Conservation (phyloP, 306 rosid species). For the apple (Malus domestica) region DNA sequence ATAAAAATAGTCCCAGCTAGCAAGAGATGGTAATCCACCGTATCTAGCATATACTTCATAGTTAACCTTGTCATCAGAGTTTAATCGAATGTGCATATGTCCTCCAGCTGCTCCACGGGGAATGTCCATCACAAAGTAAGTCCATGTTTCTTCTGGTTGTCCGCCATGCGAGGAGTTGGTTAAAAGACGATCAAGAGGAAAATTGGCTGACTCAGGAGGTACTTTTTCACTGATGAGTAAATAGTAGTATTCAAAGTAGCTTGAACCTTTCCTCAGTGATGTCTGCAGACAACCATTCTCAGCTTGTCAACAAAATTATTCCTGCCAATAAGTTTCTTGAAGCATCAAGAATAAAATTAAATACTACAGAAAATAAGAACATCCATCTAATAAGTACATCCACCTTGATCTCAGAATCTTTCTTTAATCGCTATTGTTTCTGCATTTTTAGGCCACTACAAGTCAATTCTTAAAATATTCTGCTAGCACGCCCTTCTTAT, state of each 20-base stretch:
- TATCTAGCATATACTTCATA: slow-evolving; percentile 80
- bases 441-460: neutral
- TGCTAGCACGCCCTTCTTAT: neutral
- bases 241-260: slow-evolving; percentile 74
- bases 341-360: slow-evolving; percentile 31
- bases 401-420: neutral
- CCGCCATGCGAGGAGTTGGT: slow-evolving; percentile 42
- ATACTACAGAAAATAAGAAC: slow-evolving; percentile 9
- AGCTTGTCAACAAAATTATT: slow-evolving; percentile 43
- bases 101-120: slow-evolving; percentile 93
- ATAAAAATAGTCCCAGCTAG: slow-evolving; percentile 73
- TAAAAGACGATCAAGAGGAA: slow-evolving; percentile 68
- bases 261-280: slow-evolving; percentile 45
- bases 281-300: slow-evolving; percentile 80
- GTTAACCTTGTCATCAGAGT: slow-evolving; percentile 42
- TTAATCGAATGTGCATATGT: slow-evolving; percentile 55
- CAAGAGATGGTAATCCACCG: slow-evolving; percentile 83
- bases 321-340: slow-evolving; percentile 29
- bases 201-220: slow-evolving; percentile 42
- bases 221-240: slow-evolving; percentile 57
- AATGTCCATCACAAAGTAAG: slow-evolving; percentile 64
- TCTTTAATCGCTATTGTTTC: neutral
- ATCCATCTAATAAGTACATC: neutral
- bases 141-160: slow-evolving; percentile 52
- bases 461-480: too few relatives aligned